These are phyloP conservation scores for Neonectria neomacrospora DNA, from an alignment of 2,329 filamentous ascomycete species.

Conservation along the genomic window DNA sequence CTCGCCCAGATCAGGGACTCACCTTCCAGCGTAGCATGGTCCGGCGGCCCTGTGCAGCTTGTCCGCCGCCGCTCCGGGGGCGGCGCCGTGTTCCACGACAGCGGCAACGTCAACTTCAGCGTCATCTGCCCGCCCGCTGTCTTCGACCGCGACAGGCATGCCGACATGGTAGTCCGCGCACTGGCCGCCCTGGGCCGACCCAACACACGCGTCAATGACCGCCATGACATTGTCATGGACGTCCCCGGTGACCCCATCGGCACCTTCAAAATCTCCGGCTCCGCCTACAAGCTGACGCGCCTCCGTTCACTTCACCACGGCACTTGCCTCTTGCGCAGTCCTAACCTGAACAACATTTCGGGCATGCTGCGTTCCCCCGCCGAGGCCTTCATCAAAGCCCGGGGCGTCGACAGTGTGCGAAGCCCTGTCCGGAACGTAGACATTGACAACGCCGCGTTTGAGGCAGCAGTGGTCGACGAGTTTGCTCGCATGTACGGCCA, in stretches of 20 bases:
- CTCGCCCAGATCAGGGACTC: constrained; percentile 53
- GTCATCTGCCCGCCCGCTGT: constrained; percentile 81
- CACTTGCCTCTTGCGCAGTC: constrained; percentile 84
- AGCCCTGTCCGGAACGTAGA: constrained; percentile 85
- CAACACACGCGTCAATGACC: constrained; percentile 80
- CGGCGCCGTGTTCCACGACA: constrained; percentile 93
- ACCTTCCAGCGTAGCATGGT: constrained; percentile 41
- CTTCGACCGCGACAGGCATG: constrained; percentile 89
- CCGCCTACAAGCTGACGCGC: constrained; percentile 91
- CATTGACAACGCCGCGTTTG: constrained; percentile 59
- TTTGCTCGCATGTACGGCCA: constrained; percentile 75
- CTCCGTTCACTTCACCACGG: constrained; percentile 89
- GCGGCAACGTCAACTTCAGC: constrained; percentile 93
- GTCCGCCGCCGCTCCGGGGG: constrained; percentile 89
- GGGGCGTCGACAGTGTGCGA: constrained; percentile 91
- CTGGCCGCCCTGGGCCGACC: constrained; percentile 69
- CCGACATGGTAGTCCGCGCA: constrained; percentile 91
- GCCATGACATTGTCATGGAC: constrained; percentile 91
- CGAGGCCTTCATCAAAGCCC: constrained; percentile 78
- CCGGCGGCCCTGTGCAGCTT: constrained; percentile 59
- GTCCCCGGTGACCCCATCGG: constrained; percentile 33
- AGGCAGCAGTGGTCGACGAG: constrained; percentile 68
- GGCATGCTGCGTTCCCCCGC: constrained; percentile 81
- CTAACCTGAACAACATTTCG: constrained; percentile 76
- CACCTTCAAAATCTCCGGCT: constrained; percentile 87